These are phyloP conservation scores for Geotrichum restrictum DNA, from an alignment of 1,139 yeast species.

Conservation along the genomic window DNA sequence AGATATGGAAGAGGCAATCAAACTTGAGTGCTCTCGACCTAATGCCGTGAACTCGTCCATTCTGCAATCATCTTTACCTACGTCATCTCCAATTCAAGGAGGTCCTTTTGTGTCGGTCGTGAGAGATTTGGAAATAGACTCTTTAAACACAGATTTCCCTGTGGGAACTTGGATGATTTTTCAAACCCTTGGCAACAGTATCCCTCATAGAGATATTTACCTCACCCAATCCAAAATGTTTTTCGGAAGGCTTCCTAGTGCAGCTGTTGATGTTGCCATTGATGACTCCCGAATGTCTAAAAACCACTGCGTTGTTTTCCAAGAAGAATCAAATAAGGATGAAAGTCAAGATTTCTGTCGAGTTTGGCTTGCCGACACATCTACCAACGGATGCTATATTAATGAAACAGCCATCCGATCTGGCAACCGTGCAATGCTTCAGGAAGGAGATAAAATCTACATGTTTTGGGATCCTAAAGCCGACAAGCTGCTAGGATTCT, in stretches of 20 bases:
- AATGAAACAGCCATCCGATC: slow-evolving; percentile 58
- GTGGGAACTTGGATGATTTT: slow-evolving; percentile 51
- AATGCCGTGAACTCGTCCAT: slow-evolving; percentile 15
- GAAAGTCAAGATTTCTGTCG: slow-evolving; percentile 55
- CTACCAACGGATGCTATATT: slow-evolving; percentile 74
- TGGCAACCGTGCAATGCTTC: slow-evolving; percentile 57
- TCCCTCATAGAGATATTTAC: slow-evolving; percentile 47
- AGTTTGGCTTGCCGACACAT: slow-evolving; percentile 76
- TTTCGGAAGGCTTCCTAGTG: slow-evolving; percentile 36
- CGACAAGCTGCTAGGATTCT: slow-evolving; percentile 26
- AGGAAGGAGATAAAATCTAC: slow-evolving; percentile 61
- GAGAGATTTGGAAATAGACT: slow-evolving; percentile 29
- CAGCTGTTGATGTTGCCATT: slow-evolving; percentile 50
- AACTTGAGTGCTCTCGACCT: slow-evolving; percentile 1
- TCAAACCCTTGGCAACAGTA: slow-evolving; percentile 43
- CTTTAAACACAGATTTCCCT: slow-evolving; percentile 34
- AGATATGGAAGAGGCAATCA: slow-evolving; percentile 14
- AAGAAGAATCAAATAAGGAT: slow-evolving; percentile 40
- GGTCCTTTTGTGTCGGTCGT: slow-evolving; percentile 21
- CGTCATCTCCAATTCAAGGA: slow-evolving; percentile 12
- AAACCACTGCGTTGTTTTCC: slow-evolving; percentile 67
- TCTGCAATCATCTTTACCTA: slow-evolving; percentile 9
- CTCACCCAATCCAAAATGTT: slow-evolving; percentile 38
- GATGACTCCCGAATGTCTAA: slow-evolving; percentile 77
- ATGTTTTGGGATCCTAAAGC: slow-evolving; percentile 59